Evolutionary conservation across 257 asterid species (phyloP).

Genomic region (Euphrasia confusa): DNA sequence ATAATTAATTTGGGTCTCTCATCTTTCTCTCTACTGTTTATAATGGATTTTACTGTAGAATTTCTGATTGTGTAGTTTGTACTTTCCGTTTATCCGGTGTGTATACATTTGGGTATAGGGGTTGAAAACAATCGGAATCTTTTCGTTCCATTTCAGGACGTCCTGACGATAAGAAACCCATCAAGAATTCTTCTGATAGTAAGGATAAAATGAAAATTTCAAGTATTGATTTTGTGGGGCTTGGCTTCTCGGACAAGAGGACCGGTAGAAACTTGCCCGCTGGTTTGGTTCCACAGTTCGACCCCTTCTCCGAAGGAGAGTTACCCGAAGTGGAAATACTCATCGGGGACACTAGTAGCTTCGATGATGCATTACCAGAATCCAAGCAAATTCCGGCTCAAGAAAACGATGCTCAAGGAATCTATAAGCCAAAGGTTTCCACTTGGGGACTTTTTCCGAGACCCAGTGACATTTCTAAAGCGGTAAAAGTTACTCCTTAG

Average conservation of each 20-base stretch:
- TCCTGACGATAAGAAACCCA: conserved; percentile 26
- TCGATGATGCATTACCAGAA: conserved; percentile 35
- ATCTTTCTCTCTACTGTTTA: background rate
- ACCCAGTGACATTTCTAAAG: conserved; percentile 71
- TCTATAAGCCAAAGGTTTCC: conserved; percentile 89
- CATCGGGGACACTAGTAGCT: conserved; percentile 68
- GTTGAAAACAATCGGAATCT: background rate
- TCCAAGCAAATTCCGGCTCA: conserved; percentile 23
- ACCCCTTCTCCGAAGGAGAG: conserved; percentile 54
- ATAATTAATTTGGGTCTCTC: conserved; percentile 10
- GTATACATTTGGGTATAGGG: background rate
- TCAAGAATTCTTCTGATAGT: conserved; percentile 24
- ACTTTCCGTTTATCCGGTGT: background rate
- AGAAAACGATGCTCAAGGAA: conserved; percentile 38
- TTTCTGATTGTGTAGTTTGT: background rate
- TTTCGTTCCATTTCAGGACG: conserved; percentile 15
- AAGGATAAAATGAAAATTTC: conserved; percentile 49
- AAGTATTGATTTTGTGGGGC: conserved; percentile 80
- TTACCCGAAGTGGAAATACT: conserved; percentile 78
- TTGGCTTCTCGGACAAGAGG: conserved; percentile 76
- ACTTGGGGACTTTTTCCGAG: conserved; percentile 98
- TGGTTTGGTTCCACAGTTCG: conserved; percentile 60
- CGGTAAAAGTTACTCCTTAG: conserved; percentile 40
- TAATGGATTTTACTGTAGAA: background rate
- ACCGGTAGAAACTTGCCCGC: conserved; percentile 64